Conservation (phyloP, 106 monocot species). For the Dendrobium nobile region DNA sequence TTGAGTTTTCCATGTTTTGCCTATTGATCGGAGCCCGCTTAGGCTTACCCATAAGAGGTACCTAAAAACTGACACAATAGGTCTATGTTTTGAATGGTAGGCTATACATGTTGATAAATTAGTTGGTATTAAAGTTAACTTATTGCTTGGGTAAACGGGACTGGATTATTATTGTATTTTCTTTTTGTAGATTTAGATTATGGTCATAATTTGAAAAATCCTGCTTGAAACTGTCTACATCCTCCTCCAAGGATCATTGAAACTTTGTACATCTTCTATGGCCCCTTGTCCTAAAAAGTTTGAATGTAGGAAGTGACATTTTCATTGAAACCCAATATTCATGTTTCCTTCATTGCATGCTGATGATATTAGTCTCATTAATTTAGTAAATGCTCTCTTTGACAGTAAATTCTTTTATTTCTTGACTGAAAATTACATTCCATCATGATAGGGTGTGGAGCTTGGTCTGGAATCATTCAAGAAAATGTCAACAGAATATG, state of each 20-base stretch:
- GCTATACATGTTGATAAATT: background rate
- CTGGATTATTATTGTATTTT: background rate
- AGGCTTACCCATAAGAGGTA: background rate
- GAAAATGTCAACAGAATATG: constrained; percentile 65
- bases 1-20: too few relatives aligned
- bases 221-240: background rate
- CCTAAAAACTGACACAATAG: background rate
- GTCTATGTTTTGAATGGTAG: background rate
- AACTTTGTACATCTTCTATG: background rate
- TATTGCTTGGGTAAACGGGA: background rate
- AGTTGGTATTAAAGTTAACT: background rate
- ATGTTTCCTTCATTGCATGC: background rate
- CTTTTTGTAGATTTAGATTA: background rate
- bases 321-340: background rate
- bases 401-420: background rate
- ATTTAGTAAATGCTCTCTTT: background rate
- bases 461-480: constrained; percentile 46
- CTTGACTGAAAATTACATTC: background rate
- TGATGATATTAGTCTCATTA: background rate
- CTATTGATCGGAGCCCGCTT: background rate
- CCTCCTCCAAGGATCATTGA: background rate
- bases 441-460: constrained; percentile 30
- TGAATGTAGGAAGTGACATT: background rate
- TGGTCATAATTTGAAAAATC: background rate
- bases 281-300: background rate